A percentile compares a stretch with the other conserved stretches of the same genome.
Conservation (phyloP, 2,329 filamentous ascomycete species). For the Decorospora gaudefroyi region DNA sequence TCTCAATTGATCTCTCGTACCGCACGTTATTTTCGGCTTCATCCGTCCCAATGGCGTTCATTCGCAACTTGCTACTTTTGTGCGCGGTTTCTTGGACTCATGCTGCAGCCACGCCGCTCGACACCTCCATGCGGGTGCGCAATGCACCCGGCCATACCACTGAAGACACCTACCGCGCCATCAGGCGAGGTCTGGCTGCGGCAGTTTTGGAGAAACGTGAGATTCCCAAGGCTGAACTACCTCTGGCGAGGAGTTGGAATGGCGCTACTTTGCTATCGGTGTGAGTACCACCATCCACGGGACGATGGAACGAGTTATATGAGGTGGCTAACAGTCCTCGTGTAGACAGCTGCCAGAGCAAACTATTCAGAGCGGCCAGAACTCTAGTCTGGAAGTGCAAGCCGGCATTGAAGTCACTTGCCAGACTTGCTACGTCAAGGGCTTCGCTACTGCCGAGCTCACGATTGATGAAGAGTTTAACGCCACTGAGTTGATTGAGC, state of each 20-base stretch:
- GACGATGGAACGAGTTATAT: background rate
- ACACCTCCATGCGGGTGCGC: slow-evolving; percentile 4
- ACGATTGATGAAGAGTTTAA: slow-evolving; percentile 53
- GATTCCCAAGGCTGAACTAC: slow-evolving; percentile 15
- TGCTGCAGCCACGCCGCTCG: background rate
- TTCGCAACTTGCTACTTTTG: background rate
- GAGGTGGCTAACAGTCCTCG: background rate
- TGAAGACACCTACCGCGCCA: slow-evolving; percentile 15
- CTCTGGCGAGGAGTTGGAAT: slow-evolving; percentile 50
- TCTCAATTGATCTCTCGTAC: too few species aligned
- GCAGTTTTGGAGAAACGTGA: slow-evolving; percentile 13
- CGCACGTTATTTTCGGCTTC: background rate
- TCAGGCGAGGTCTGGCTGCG: slow-evolving; percentile 16
- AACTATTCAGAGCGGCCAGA: slow-evolving; percentile 15
- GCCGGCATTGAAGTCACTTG: slow-evolving; percentile 53
- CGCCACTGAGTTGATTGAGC: slow-evolving; percentile 25
- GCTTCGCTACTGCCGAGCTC: slow-evolving; percentile 52
- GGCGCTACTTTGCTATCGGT: slow-evolving; percentile 46
- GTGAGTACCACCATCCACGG: slow-evolving; percentile 21
- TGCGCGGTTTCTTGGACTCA: background rate
- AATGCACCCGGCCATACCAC: slow-evolving; percentile 17
- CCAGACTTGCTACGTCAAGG: slow-evolving; percentile 58
- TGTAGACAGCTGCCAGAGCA: slow-evolving; percentile 10
- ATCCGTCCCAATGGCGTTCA: background rate
- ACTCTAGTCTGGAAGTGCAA: slow-evolving; percentile 14